Evolutionary conservation across 2,329 filamentous ascomycete genomes (phyloP), one percentile per base, ranked within the genome.

Genomic region (Monilinia fructicola): DNA sequence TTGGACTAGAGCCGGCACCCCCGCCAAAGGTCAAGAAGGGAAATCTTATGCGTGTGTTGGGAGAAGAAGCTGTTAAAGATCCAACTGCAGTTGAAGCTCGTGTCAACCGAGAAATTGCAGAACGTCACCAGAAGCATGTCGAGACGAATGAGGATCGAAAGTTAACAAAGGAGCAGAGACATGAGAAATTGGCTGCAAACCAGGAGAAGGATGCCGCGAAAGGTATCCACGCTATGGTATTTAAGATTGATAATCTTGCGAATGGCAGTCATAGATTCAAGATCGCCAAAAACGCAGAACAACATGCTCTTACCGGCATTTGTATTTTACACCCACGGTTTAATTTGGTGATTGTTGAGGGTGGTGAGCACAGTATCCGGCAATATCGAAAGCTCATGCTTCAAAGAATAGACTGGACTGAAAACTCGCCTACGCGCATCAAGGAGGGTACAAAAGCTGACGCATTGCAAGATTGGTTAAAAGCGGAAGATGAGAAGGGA

Each of bases 21-120:
- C 90, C 93, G 35, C 94, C 95, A 14, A 99, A 98, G 79, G 92
- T 99, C 72, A 98, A 97, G 80, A 96, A 96, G 78, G 91, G 90
- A 67, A 99, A 99, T 78, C 85, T 99, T 76, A 99, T 99, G 95
- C 90, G 93, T 67, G 95, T 99, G 40, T 84, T 97, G 66, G 95
- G 95, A 69, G 92, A 97, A 67, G 76, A 77, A 67, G 89, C 89
- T 23, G 94, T 99, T 71, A 96, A 97, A 76, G 95, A 99, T 78
- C 95, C 95, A 9, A 99, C 96, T 0, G 95, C 95, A 4, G 95
- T 99, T 55, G 95, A 99, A 79, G 92, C 93, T 61, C 88, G 92
- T 31, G 95, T 99, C 62, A 97, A 96, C 77, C 85, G 89, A 64
- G 93, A 99, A 78, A 97, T 99, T 71, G 90, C 90, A 38, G 93